Base-by-base conservation (phyloP, 495 filamentous ascomycete species). In the Penicillium canescens region DNA sequence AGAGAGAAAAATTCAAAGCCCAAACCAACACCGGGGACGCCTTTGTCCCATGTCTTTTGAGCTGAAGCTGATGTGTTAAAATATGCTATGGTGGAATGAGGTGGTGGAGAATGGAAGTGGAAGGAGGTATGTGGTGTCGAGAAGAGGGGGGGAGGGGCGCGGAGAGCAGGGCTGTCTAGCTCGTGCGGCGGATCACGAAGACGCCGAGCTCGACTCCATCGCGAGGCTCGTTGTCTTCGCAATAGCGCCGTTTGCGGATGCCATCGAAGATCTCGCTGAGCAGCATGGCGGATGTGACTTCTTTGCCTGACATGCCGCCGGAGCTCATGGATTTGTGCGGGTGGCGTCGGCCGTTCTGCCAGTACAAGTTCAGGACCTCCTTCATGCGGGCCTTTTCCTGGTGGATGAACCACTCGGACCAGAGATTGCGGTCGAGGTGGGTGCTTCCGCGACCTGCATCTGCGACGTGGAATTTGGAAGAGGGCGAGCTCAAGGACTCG, bases 351-450 rank as follows among this genome's bases (percentile, higher is more conserved):
- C 76, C 73, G 33, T 79, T 81, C 45, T 80, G 73, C 63, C 81
- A 84, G 55, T 86, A 85, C 34, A 76, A 67, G 12, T 75, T 78
- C 33, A 89, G 79, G 0, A 82, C 71, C 26, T 81, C 78, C 50
- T 84, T 78, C 54, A 90, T 81, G 21, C 87, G 78, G n/a, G 76
- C 66, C 52, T 82, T 82, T 60, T 90, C 87, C 57, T 90, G 87
- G 53, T 87, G 82, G 31, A 82, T 80, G 74, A 80, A 90, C 87
- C 87, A 90, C 42, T 88, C 82, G 14, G 70, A 71, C 87, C 87
- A 90, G 6, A 79, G 74, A 7, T 75, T 69, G 21, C 85, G 78
- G 44, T 82, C 79, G 5, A 87, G 70, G 7, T 66, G 62, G 31
- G 82, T 80, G 40, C 73, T 74, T 37, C 81, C 73, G 45, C 77